Evolutionary conservation across 179 eudicot species (phyloP).

Genomic region (Beta corolliflora): DNA sequence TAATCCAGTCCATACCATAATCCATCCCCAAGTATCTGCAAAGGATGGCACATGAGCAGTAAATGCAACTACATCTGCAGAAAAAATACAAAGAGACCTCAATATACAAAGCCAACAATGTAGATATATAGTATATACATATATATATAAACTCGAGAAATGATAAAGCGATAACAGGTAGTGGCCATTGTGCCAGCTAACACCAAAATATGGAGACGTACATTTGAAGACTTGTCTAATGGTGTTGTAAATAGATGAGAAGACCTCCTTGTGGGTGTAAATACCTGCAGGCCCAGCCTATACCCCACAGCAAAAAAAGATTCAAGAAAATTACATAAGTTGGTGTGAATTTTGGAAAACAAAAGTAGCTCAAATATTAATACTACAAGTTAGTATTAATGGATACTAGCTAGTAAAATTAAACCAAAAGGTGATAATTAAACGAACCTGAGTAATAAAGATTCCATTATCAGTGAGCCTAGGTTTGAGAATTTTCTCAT

Average conservation of each 20-base stretch:
- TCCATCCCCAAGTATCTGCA: conserved; percentile 92
- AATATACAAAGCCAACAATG: neutral
- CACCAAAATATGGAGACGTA: conserved; percentile 21
- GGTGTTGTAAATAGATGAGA: conserved; percentile 76
- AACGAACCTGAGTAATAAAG: conserved; percentile 69
- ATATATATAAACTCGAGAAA: too few relatives aligned
- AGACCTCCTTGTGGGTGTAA: conserved; percentile 76
- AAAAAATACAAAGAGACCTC: conserved; percentile 6
- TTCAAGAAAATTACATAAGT: too few relatives aligned
- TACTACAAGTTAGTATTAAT: too few relatives aligned
- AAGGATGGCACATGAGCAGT: conserved; percentile 82
- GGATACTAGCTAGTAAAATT: too few relatives aligned
- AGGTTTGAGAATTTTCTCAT: conserved; percentile 62
- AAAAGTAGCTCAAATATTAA: too few relatives aligned
- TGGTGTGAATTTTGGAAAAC: too few relatives aligned
- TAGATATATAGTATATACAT: neutral
- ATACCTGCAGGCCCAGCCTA: conserved; percentile 89
- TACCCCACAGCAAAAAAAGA: neutral
- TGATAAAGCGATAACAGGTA: too few relatives aligned
- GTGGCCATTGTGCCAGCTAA: too few relatives aligned
- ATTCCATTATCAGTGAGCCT: conserved; percentile 60
- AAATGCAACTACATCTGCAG: conserved; percentile 60
- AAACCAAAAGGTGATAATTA: too few relatives aligned
- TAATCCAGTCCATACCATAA: conserved; percentile 44
- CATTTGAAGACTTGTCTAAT: conserved; percentile 75